Base-by-base conservation (phyloP, 768 basidiomycete species). In the Termitomyces sp. region DNA sequence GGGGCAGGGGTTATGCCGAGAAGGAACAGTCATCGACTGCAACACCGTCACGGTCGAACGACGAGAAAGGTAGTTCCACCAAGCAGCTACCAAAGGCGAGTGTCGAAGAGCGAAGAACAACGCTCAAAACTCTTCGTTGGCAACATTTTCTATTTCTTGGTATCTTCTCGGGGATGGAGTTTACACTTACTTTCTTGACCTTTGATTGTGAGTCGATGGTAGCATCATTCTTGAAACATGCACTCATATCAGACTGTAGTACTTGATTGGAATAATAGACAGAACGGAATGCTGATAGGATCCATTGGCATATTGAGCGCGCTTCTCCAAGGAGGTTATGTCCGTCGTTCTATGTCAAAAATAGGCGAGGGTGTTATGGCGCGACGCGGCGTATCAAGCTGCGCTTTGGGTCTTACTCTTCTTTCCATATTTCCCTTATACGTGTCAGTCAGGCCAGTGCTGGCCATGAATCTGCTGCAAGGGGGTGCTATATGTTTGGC, bases 121-220 rank as follows among this genome's bases (percentile, higher is more conserved):
- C 80, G 26, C 81, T 98, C 51, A 79, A 75, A 63, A 69, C 76
- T 9, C 76, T 95, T 44, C 85, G 88, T 39, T 72, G 75, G 44
- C 70, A 91, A 16, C 95, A 98, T 69, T 89, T 94, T 69, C 71
- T 87, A 46, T 99, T 98, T 77, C 76, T 98, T 59, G 83, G 88
- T 53, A 69, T 96, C 50, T 98, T 99, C 72, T 95, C 95, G 2
- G 96, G 95, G 13, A 84, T 97, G 50, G 96, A 99, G 69, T 98
- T 98, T 72, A 99, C 96, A 0, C 78, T 99, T 22, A 96, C 94
- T 0, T 98, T 98, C 79, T 77, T 98, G 47, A 97, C 91, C 2
- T 95, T 93, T 66, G 91, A 93, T 69, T 72, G 93, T 89, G 74
- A 71, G 87, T 79, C 18, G n/a, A 52, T 16, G 12, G 7, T 2